Conservation (phyloP, 2,329 filamentous ascomycete genomes). For the Cladobotryum protrusum region DNA sequence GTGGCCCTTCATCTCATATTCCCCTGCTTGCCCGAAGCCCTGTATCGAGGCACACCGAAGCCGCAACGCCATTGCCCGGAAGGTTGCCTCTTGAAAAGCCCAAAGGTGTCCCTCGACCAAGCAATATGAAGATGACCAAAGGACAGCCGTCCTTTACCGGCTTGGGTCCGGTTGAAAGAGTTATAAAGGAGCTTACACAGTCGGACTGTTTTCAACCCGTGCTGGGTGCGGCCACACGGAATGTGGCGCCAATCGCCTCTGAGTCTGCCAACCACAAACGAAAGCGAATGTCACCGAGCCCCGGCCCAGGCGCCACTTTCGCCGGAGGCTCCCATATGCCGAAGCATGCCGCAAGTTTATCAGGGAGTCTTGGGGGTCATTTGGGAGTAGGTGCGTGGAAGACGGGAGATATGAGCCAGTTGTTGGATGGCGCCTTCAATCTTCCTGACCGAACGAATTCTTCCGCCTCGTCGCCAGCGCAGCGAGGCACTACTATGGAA, state of each 20-base stretch:
- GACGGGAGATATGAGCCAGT: slow-evolving; percentile 1
- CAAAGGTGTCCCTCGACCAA: slow-evolving; percentile 11
- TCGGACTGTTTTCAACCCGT: slow-evolving; percentile 26
- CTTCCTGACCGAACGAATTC: slow-evolving; percentile 29
- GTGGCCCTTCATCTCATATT: slow-evolving; percentile 31
- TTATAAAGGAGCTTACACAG: slow-evolving; percentile 11
- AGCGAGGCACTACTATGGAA: slow-evolving; percentile 17
- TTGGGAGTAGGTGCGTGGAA: background rate
- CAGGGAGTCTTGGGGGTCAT: background rate
- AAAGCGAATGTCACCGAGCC: slow-evolving; percentile 24
- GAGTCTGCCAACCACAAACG: slow-evolving; percentile 25
- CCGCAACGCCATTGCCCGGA: slow-evolving; percentile 38
- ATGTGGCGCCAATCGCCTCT: slow-evolving; percentile 17
- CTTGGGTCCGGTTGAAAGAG: background rate
- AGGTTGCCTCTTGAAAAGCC: slow-evolving; percentile 33
- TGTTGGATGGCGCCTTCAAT: slow-evolving; percentile 8
- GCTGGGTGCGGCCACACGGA: slow-evolving; percentile 28
- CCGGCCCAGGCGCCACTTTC: slow-evolving; percentile 14
- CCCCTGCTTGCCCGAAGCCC: slow-evolving; percentile 43
- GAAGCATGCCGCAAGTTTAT: background rate
- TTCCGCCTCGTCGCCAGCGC: slow-evolving; percentile 26
- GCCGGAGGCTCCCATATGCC: background rate
- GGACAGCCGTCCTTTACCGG: slow-evolving; percentile 1
- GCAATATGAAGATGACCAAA: slow-evolving; percentile 9
- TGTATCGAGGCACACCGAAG: slow-evolving; percentile 34